Conservation (phyloP, 1,284 basidiomycete species). For the Mycena citricolor region DNA sequence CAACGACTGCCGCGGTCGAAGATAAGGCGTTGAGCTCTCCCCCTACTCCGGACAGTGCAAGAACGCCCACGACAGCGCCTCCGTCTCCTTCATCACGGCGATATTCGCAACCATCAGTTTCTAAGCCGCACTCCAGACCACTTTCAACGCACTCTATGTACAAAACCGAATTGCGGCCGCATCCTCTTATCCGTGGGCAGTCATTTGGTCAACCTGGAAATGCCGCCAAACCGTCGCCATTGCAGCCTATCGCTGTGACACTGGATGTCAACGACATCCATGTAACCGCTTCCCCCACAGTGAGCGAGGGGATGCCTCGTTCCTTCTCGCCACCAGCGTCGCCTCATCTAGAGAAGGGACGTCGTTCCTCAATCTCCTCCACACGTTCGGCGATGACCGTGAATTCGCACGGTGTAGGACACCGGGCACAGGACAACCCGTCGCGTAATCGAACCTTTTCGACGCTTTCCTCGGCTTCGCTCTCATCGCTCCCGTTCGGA, state of each 20-base stretch:
- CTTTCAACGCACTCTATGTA: conserved; percentile 60
- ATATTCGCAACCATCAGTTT: too few species aligned
- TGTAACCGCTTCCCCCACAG: conserved; percentile 41
- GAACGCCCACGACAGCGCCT: conserved; percentile 10
- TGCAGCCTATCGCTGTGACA: conserved; percentile 63
- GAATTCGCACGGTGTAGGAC: conserved; percentile 43
- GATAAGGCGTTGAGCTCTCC: conserved; percentile 1
- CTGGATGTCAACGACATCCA: conserved; percentile 48
- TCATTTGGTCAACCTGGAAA: conserved; percentile 50
- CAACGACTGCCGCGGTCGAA: conserved; percentile 1
- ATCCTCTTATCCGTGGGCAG: conserved; percentile 72
- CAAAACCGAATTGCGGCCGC: conserved; percentile 53
- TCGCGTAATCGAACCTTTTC: conserved; percentile 67
- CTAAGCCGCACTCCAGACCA: too few species aligned
- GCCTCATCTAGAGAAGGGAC: conserved; percentile 28
- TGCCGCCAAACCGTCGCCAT: conserved; percentile 49
- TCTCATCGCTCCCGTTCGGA: conserved; percentile 45
- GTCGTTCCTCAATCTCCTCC: conserved; percentile 68
- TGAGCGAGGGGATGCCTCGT: too few species aligned
- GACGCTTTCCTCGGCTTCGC: conserved; percentile 57
- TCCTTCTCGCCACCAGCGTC: conserved; percentile 32
- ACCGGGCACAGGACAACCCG: conserved; percentile 36
- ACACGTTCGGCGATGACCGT: conserved; percentile 61
- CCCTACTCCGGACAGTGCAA: not conserved
- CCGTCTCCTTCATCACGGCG: conserved; percentile 24